Evolutionary conservation across 257 asterid species (phyloP).

Genomic region (Linderniella brevidens): DNA sequence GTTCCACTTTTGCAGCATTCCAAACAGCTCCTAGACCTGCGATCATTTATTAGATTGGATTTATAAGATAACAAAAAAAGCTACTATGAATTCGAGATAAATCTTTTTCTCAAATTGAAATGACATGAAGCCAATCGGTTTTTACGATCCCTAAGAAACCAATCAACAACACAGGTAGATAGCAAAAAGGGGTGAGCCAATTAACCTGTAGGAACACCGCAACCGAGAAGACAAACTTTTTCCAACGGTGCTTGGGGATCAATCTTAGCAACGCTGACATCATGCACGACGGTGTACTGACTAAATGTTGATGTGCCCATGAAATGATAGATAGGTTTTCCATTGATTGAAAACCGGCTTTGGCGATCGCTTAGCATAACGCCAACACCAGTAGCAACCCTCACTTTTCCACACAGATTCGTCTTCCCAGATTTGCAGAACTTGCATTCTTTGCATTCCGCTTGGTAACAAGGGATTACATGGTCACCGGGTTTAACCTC

Average conservation of each 20-base stretch:
- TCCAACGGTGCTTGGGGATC: slow-evolving; percentile 79
- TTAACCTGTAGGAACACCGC: slow-evolving; percentile 97
- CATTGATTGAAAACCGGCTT: slow-evolving; percentile 79
- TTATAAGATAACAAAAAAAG: too few relatives aligned
- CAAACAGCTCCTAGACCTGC: slow-evolving; percentile 99
- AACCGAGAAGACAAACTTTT: slow-evolving; percentile 87
- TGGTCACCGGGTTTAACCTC: slow-evolving; percentile 89
- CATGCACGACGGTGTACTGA: slow-evolving; percentile 90
- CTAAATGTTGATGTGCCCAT: slow-evolving; percentile 99
- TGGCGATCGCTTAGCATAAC: slow-evolving; percentile 83
- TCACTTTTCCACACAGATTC: slow-evolving; percentile 86
- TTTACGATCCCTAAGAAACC: too few relatives aligned
- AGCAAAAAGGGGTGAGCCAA: background rate
- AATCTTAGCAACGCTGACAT: slow-evolving; percentile 90
- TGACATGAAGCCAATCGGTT: too few relatives aligned
- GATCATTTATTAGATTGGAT: slow-evolving; percentile 1
- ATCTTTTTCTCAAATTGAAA: too few relatives aligned
- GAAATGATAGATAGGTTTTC: slow-evolving; percentile 81
- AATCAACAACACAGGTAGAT: too few relatives aligned
- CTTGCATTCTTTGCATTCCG: slow-evolving; percentile 93
- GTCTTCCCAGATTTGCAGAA: slow-evolving; percentile 96
- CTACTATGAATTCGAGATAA: too few relatives aligned
- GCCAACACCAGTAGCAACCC: slow-evolving; percentile 95
- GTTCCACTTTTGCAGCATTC: slow-evolving; percentile 96
- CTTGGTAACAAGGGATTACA: slow-evolving; percentile 98